phyloP scores from a whole-genome alignment of 805 yeast species.

The Starmera caribaea region DNA sequence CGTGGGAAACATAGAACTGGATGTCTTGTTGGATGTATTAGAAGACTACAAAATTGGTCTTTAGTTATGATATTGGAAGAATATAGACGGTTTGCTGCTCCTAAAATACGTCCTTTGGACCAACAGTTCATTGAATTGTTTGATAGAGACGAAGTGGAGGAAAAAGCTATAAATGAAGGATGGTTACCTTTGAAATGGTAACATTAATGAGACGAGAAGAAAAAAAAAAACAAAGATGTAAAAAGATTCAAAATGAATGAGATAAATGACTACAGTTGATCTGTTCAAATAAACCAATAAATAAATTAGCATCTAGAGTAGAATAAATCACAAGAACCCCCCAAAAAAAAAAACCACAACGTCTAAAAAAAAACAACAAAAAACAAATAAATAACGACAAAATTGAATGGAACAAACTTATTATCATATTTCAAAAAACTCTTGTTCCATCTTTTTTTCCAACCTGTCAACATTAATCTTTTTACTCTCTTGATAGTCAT shows the following conservation, averaged over 20 bases:
- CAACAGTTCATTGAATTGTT: constrained; percentile 92
- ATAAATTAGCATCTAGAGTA: no score
- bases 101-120: constrained; percentile 91
- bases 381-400: no score
- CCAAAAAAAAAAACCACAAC: no score
- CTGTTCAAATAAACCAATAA: no score
- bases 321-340: no score
- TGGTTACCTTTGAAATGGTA: constrained; percentile 71
- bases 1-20: constrained; percentile 97
- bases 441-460: constrained; percentile 16
- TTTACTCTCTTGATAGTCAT: constrained; percentile 13
- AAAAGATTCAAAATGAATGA: no score
- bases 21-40: constrained; percentile 85
- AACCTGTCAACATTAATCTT: constrained; percentile 19
- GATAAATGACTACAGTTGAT: no score
- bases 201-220: neutral
- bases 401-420: no score
- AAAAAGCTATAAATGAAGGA: constrained; percentile 38
- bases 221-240: constrained; percentile 17
- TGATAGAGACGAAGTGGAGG: constrained; percentile 52
- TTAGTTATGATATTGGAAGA: constrained; percentile 92
- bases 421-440: no score
- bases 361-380: no score
- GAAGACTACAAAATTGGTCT: constrained; percentile 88
- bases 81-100: constrained; percentile 87